Evolutionary conservation across 495 filamentous ascomycete species (phyloP).

Genomic region (Hypoxylon subgilvum): DNA sequence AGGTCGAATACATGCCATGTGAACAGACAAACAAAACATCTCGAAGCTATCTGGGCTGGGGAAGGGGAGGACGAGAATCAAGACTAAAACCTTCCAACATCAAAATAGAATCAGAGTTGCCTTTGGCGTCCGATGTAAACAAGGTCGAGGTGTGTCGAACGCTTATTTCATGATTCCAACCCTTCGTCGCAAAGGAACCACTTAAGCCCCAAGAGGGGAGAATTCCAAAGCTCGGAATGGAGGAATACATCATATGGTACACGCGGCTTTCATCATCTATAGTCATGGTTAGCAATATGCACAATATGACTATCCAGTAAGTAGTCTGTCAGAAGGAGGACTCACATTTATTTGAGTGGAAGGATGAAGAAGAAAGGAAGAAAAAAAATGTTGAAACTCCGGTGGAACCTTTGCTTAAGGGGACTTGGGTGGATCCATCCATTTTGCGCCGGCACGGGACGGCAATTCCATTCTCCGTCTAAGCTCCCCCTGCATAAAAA

Average conservation of each 20-base stretch:
- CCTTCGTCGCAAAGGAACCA: slow-evolving; percentile 73
- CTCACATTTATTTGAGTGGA: slow-evolving; percentile 94
- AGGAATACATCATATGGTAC: slow-evolving; percentile 82
- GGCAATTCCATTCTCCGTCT: slow-evolving; percentile 32
- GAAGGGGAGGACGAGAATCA: slow-evolving; percentile 10
- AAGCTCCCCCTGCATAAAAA: background rate
- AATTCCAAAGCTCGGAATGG: slow-evolving; percentile 71
- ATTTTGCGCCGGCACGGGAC: slow-evolving; percentile 30
- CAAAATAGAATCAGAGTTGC: slow-evolving; percentile 86
- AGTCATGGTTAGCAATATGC: slow-evolving; percentile 50
- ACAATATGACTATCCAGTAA: slow-evolving; percentile 6
- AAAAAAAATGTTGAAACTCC: slow-evolving; percentile 44
- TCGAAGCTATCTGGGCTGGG: too few relatives aligned
- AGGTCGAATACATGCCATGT: too few relatives aligned
- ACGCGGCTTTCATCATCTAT: slow-evolving; percentile 99
- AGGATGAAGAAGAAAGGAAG: slow-evolving; percentile 83
- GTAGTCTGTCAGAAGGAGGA: slow-evolving; percentile 26
- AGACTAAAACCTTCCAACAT: slow-evolving; percentile 36
- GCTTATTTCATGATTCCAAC: slow-evolving; percentile 88
- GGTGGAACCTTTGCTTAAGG: background rate
- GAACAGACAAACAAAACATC: too few relatives aligned
- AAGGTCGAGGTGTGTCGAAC: slow-evolving; percentile 98
- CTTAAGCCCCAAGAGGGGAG: slow-evolving; percentile 86
- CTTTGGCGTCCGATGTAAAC: slow-evolving; percentile 94
- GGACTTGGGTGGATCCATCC: too few relatives aligned